These are phyloP conservation scores for Aspergillus pseudotamarii DNA, from an alignment of 2,329 filamentous ascomycete species.

Conservation along the genomic window DNA sequence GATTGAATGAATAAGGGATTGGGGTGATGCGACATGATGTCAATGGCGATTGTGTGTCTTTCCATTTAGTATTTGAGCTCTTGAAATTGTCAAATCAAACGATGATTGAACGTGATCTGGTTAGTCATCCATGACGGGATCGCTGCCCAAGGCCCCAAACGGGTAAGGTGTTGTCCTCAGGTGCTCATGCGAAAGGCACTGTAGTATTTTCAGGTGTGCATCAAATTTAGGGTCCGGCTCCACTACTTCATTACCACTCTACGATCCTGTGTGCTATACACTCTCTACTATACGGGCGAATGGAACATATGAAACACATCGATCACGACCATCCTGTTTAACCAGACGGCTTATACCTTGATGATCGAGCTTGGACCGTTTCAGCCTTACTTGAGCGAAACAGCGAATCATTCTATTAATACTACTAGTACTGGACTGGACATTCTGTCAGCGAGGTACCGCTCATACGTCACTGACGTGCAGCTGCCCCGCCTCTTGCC, in stretches of 20 bases:
- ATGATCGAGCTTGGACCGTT: background rate
- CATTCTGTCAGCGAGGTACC: background rate
- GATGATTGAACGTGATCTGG: background rate
- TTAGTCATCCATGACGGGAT: constrained; percentile 4
- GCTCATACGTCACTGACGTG: constrained; percentile 5
- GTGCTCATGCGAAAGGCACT: background rate
- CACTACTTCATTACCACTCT: background rate
- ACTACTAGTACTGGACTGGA: background rate
- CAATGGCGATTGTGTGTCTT: background rate
- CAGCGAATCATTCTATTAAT: background rate
- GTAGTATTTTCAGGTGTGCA: background rate
- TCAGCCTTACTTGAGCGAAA: constrained; percentile 1
- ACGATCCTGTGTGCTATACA: background rate
- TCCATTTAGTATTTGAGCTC: background rate
- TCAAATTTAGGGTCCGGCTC: background rate
- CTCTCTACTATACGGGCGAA: background rate
- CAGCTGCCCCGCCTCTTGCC: constrained; percentile 9
- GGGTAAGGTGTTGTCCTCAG: background rate
- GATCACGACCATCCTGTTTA: background rate
- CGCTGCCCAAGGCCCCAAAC: background rate
- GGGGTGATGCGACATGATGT: constrained; percentile 1
- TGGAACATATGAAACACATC: background rate
- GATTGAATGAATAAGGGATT: background rate
- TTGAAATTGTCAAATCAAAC: background rate
- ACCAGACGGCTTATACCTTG: background rate